Evolutionary conservation across 2,329 filamentous ascomycete genomes (phyloP).

Genomic region (Albophoma yamanashiensis): DNA sequence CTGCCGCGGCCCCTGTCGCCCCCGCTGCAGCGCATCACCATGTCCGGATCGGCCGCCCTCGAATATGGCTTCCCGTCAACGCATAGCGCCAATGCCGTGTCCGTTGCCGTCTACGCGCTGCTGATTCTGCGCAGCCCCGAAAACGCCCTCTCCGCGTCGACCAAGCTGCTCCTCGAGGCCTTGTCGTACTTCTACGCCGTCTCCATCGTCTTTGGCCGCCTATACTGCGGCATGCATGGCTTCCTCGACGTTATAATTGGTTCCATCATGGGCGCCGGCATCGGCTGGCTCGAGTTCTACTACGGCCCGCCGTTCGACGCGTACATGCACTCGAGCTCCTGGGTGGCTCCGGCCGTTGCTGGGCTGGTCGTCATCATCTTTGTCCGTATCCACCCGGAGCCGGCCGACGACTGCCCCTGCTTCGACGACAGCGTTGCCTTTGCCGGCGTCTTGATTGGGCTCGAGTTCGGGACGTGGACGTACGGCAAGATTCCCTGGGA

Average conservation of each 20-base stretch:
- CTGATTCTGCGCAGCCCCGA: slow-evolving; percentile 56
- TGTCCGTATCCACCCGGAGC: slow-evolving; percentile 86
- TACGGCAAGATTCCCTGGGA: slow-evolving; percentile 46
- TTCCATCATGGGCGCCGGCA: slow-evolving; percentile 60
- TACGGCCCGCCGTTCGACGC: slow-evolving; percentile 54
- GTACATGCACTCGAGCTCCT: slow-evolving; percentile 56
- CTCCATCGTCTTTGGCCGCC: slow-evolving; percentile 80
- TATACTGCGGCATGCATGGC: slow-evolving; percentile 99
- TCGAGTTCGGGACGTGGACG: slow-evolving; percentile 77
- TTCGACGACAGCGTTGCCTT: slow-evolving; percentile 96
- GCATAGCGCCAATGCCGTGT: slow-evolving; percentile 93
- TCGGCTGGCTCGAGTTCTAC: slow-evolving; percentile 49
- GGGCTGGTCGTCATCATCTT: slow-evolving; percentile 60
- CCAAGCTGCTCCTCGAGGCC: slow-evolving; percentile 52
- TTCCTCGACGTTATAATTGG: slow-evolving; percentile 86
- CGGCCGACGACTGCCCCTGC: slow-evolving; percentile 92
- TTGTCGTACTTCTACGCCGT: slow-evolving; percentile 74
- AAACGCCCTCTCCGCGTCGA: slow-evolving; percentile 47
- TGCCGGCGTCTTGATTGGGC: slow-evolving; percentile 77
- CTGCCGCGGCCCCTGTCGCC: slow-evolving; percentile 86
- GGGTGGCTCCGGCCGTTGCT: slow-evolving; percentile 52
- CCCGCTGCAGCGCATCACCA: slow-evolving; percentile 86
- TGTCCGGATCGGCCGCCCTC: slow-evolving; percentile 89
- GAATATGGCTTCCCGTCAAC: slow-evolving; percentile 98
- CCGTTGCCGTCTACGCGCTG: slow-evolving; percentile 77